Percentiles rank a stretch among this genome's conserved stretches.
Conservation (phyloP, 2,329 filamentous ascomycete genomes). For the Penicillium sp. region DNA sequence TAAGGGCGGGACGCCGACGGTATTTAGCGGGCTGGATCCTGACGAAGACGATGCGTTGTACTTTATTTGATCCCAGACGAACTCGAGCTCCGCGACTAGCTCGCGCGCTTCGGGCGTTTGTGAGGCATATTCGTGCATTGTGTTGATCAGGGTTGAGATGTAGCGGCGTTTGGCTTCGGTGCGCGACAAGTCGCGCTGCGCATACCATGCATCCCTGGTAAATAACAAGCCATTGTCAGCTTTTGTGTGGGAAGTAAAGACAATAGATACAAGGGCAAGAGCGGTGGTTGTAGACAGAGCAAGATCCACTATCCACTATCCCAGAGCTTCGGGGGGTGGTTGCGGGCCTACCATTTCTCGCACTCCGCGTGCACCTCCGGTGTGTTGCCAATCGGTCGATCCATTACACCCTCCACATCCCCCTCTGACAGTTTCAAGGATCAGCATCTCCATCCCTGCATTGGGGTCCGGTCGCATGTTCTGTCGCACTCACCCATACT, state of each 20-base stretch:
- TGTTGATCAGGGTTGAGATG: constrained; percentile 89
- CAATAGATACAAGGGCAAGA: background rate
- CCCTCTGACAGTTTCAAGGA: constrained; percentile 60
- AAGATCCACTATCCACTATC: background rate
- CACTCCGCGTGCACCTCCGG: constrained; percentile 55
- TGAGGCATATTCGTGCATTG: constrained; percentile 92
- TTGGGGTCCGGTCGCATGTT: background rate
- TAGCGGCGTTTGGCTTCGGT: constrained; percentile 94
- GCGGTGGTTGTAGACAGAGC: too few species aligned
- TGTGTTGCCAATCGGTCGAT: constrained; percentile 63
- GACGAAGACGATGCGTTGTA: constrained; percentile 70
- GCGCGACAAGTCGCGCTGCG: constrained; percentile 75
- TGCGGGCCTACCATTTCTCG: constrained; percentile 62
- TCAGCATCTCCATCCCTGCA: constrained; percentile 12
- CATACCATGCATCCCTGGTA: constrained; percentile 84
- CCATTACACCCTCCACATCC: constrained; percentile 91
- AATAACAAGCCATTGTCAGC: background rate
- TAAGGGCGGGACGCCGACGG: constrained; percentile 30
- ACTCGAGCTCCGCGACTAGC: constrained; percentile 91
- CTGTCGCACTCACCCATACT: constrained; percentile 67
- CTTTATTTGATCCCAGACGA: constrained; percentile 98
- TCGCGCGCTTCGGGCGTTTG: constrained; percentile 78
- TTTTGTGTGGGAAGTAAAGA: background rate
- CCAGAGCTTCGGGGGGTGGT: background rate
- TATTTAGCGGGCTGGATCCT: constrained; percentile 33